Base-by-base conservation (phyloP, 805 yeast species). In the Cyberlindnera subsufficiens region DNA sequence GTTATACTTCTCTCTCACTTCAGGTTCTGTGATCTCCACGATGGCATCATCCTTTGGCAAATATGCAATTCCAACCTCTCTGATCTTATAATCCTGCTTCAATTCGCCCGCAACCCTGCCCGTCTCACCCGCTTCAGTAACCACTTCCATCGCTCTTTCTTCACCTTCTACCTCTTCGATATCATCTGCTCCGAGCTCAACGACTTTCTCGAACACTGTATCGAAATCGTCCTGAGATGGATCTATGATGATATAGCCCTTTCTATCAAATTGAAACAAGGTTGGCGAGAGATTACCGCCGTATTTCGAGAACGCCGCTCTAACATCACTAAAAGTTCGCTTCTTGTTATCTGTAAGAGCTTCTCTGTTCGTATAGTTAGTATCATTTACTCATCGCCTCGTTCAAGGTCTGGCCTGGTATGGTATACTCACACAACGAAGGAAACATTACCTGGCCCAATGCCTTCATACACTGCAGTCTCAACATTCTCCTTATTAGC, bases 391-490 rank as follows among this genome's bases (percentile, higher is more conserved):
- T 32, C 19, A 18, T 17, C 18, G n/a, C 16, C 19, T 22, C 27
- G 3, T 22, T 9, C 11, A 22, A 3, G 3, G 11, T 8, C 11
- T 22, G 11, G 27, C 10, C 11, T 11, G 10, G 15, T 13, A n/a
- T 13, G 7, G 9, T n/a, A 34, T 17, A 35, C 37, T 35, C 19
- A 35, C 37, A 91, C 79, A 4, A 91, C 75, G 37, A 89, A 70
- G 0, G 96, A 86, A 3, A 86, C 86, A 3, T 96, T 96, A 2
- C 90, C 95, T 0, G 96, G 96, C 0, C 91, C 97, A 61, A 89
- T 69, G 14, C 93, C 96, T 60, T 93, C 98, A 63, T 90, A 93
- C 10, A 75, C 60, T 27, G 81, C 86, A 11, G 72, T 61, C 43
- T 77, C 84, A 45, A 74, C 64, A 25, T 70, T 67, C 18, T 63